Evolutionary conservation across 352 stramenopile species (phyloP), one percentile per base, ranked within the genome.

Genomic region (Nothophytophthora sp.): DNA sequence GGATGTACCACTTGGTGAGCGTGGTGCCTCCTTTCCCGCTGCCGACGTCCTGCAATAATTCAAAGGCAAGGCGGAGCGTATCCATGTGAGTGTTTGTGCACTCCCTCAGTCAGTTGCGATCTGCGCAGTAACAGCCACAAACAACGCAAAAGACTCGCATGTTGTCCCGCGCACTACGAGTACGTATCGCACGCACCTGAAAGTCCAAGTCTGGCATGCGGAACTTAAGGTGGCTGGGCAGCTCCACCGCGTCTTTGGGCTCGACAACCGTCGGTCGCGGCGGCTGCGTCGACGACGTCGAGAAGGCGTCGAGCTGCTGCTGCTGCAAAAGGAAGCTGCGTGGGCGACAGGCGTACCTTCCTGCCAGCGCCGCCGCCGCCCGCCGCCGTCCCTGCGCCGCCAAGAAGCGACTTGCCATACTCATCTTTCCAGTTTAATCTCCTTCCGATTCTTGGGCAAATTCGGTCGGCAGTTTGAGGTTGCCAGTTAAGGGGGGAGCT

Each of bases 121-220:
- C n/a, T n/a, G n/a, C n/a, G n/a, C n/a, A n/a, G n/a, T n/a, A 15
- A 16, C 32, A 35, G 24, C n/a, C n/a, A n/a, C n/a, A 42, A 13
- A 40, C 27, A 52, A 15, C 29, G 15, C 29, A 34, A 34, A 15
- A 33, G n/a, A 39, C 1, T n/a, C n/a, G n/a, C n/a, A n/a, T n/a
- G n/a, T n/a, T n/a, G n/a, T n/a, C n/a, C n/a, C n/a, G n/a, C n/a
- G n/a, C n/a, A n/a, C n/a, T n/a, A n/a, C n/a, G n/a, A n/a, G n/a
- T n/a, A n/a, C n/a, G n/a, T n/a, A n/a, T n/a, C n/a, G n/a, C n/a
- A n/a, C 59, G 18, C 41, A 87, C 78, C 67, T 88, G 79, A 61
- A 95, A 92, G 58, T 95, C 76, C 48, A 95, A 51, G 56, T 95
- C 82, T 19, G 84, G 78, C 79, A 95, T 91, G 57, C 85, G 82